Evolutionary conservation across 805 yeast genomes (phyloP), one percentile per base, ranked within the genome.

Genomic region (Candida sphagnicola): DNA sequence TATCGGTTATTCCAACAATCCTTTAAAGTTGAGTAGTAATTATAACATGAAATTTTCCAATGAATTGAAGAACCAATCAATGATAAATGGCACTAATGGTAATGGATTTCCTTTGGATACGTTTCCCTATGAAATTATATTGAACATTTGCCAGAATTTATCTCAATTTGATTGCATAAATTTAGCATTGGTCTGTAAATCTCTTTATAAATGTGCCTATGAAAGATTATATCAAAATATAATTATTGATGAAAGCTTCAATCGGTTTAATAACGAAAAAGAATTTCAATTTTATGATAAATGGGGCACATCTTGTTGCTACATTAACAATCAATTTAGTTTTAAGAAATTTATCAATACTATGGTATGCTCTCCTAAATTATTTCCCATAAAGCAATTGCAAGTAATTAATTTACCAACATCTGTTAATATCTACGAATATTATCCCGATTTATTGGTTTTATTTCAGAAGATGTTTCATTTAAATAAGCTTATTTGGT

Each of bases 391-490:
- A 3, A 47, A 47, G 30, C 44, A 48, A 12, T 45, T 74, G 16
- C 61, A 56, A 33, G 58, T 69, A 35, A 48, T 63, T 2, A 50
- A 53, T 17, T 45, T 74, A 4, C 78, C 77, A 0, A 74, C 70
- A 42, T 66, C 72, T 17, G 57, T 70, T 18, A 61, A 64, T 30
- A 52, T 61, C 0, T 56, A 57, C 40, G 71, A 70, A 34, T 43
- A 51, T 19, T 59, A 57, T 4, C 50, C 64, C 29, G 51, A 55
- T 18, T 50, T 72, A 6, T 35, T 45, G 4, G 37, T 41, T 4
- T 62, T 61, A 23, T 59, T 72, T 36, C 34, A 31, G 1, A 46
- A 44, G 1, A 44, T 68, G 38, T 29, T 31, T 10, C 45, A 47
- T 40, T 53, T 57, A 37, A 47, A 43, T 35, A 69, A 66, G 40